Conservation (phyloP, 495 filamentous ascomycete species). For the Xylaria intraflava region DNA sequence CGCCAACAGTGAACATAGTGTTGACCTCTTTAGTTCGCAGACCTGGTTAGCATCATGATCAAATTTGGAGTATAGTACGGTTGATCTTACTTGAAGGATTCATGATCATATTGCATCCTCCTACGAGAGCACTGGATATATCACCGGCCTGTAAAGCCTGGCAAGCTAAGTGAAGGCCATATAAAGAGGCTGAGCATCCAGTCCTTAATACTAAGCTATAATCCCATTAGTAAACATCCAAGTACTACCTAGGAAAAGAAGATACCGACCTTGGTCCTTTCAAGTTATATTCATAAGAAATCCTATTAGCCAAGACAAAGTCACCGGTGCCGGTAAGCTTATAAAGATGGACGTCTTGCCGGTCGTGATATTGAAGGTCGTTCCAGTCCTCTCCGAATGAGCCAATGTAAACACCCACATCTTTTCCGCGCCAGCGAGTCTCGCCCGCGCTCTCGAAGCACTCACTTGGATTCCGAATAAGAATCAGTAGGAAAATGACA, state of each 20-base stretch:
- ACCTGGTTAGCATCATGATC: neutral
- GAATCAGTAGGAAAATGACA: neutral
- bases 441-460: slow-evolving; percentile 44
- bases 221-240: slow-evolving; percentile 7
- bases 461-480: slow-evolving; percentile 20
- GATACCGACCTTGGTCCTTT: slow-evolving; percentile 23
- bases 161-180: slow-evolving; percentile 45
- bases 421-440: slow-evolving; percentile 34
- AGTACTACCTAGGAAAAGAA: neutral
- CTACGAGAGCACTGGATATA: slow-evolving; percentile 37
- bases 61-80: neutral
- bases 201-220: slow-evolving; percentile 38
- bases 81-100: slow-evolving; percentile 4
- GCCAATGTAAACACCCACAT: slow-evolving; percentile 44
- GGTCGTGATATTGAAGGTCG: slow-evolving; percentile 19
- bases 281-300: slow-evolving; percentile 33
- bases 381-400: slow-evolving; percentile 35
- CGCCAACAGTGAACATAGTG: slow-evolving; percentile 23
- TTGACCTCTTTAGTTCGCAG: slow-evolving; percentile 5
- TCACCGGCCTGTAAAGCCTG: slow-evolving; percentile 34
- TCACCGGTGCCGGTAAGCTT: slow-evolving; percentile 24
- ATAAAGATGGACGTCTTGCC: slow-evolving; percentile 14
- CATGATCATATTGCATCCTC: slow-evolving; percentile 37
- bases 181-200: slow-evolving; percentile 47
- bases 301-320: slow-evolving; percentile 49